Percentiles rank a stretch among this genome's conserved stretches.
Evolutionary conservation across 768 basidiomycete species (phyloP).

Genomic region (Paxillus involutus): DNA sequence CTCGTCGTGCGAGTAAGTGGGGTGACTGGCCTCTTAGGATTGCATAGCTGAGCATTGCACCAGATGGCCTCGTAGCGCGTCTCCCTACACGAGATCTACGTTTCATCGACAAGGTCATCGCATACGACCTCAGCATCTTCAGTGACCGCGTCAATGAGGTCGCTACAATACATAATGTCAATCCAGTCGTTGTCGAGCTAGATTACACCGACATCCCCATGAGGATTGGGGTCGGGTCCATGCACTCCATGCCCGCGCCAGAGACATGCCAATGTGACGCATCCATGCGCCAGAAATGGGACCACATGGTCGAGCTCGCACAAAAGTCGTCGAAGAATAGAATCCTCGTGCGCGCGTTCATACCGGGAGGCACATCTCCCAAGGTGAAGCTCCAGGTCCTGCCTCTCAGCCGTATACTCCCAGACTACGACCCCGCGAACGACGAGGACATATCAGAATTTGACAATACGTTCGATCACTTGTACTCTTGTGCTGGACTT

Average conservation of each 20-base stretch:
- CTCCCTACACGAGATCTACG: slow-evolving; percentile 21
- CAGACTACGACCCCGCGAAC: not conserved
- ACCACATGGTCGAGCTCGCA: slow-evolving; percentile 27
- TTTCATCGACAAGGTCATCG: slow-evolving; percentile 25
- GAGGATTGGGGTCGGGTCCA: slow-evolving; percentile 16
- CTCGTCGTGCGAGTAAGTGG: slow-evolving; percentile 22
- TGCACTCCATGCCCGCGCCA: slow-evolving; percentile 4
- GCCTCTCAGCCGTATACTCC: slow-evolving; percentile 19
- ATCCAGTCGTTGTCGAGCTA: slow-evolving; percentile 24
- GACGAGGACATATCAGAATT: slow-evolving; percentile 20
- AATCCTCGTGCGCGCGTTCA: slow-evolving; percentile 28
- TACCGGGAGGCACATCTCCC: slow-evolving; percentile 22
- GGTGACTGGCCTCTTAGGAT: not conserved
- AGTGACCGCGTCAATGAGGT: slow-evolving; percentile 17
- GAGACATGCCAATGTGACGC: slow-evolving; percentile 24
- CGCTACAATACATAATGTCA: not conserved
- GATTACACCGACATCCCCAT: slow-evolving; percentile 24
- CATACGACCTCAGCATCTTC: slow-evolving; percentile 15
- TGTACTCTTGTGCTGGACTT: slow-evolving; percentile 23
- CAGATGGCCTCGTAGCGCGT: slow-evolving; percentile 21
- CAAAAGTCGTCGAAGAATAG: slow-evolving; percentile 18
- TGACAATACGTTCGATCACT: slow-evolving; percentile 21
- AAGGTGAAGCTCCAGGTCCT: slow-evolving; percentile 27
- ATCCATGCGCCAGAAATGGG: slow-evolving; percentile 23
- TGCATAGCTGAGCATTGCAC: not conserved